Conservation (phyloP, 768 basidiomycete genomes). For the Myochromella boudieri region DNA sequence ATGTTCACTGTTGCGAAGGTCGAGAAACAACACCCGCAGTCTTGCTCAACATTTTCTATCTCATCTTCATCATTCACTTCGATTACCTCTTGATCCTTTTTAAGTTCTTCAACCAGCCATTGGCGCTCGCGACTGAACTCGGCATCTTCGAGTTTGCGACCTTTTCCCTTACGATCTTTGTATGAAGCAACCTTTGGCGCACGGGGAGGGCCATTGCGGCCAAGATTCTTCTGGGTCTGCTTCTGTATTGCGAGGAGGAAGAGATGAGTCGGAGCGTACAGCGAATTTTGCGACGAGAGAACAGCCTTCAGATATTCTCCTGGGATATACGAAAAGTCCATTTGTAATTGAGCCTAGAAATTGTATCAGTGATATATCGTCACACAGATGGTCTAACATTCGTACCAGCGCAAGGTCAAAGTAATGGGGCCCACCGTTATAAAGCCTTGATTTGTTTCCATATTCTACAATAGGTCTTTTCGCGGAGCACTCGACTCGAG, state of each 20-base stretch:
- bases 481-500: background rate
- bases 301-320: conserved; percentile 44
- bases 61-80: background rate
- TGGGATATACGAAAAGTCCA: conserved; percentile 52
- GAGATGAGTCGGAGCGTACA: conserved; percentile 61
- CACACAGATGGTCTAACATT: background rate
- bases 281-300: conserved; percentile 29
- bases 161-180: conserved; percentile 40
- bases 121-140: conserved; percentile 44
- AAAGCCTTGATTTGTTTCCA: background rate
- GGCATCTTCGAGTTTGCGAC: conserved; percentile 36
- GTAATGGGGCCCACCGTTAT: conserved; percentile 5
- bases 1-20: conserved; percentile 16
- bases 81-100: background rate
- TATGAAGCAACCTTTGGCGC: conserved; percentile 29
- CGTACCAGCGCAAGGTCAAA: conserved; percentile 12
- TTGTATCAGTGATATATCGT: background rate
- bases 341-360: conserved; percentile 43
- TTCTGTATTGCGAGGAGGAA: conserved; percentile 33
- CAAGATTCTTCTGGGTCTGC: conserved; percentile 4
- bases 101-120: conserved; percentile 11
- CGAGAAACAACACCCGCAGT: conserved; percentile 72
- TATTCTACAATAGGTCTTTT: conserved; percentile 11
- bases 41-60: background rate
- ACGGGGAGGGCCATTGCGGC: conserved; percentile 28